These are phyloP conservation scores for Apiospora koreana DNA, from an alignment of 2,329 filamentous ascomycete genomes.

Conservation along the genomic window DNA sequence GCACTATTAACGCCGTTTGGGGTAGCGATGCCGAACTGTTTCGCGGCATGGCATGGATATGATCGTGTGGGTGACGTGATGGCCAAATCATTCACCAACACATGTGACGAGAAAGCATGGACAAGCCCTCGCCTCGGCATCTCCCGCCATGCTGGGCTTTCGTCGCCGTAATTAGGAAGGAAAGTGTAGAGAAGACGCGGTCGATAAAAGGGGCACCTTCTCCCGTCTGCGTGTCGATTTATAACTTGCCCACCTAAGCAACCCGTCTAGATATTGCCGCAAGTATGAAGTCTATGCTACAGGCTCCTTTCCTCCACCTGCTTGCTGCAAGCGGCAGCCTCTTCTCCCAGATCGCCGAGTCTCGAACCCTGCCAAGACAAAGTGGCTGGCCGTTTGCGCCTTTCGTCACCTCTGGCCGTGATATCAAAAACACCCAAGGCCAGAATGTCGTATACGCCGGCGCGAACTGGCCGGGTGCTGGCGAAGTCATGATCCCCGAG, in stretches of 20 bases:
- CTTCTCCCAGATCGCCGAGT: conserved; percentile 16
- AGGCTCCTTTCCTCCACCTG: conserved; percentile 21
- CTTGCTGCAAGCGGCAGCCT: conserved; percentile 26
- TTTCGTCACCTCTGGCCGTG: conserved; percentile 42
- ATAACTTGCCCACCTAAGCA: background rate
- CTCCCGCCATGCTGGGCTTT: background rate
- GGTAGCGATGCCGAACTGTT: background rate
- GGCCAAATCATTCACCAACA: background rate
- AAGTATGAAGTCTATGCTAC: conserved; percentile 3
- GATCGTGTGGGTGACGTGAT: background rate
- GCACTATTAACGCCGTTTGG: background rate
- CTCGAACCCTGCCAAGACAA: conserved; percentile 13
- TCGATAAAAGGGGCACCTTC: background rate
- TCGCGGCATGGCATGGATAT: background rate
- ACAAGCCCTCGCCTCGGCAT: background rate
- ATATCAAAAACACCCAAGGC: conserved; percentile 44
- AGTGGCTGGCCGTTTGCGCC: conserved; percentile 32
- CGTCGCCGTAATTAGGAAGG: background rate
- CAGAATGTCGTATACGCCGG: conserved; percentile 52
- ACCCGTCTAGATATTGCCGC: background rate
- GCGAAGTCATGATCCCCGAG: conserved; percentile 64
- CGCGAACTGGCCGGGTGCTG: conserved; percentile 63
- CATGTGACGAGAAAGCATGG: background rate
- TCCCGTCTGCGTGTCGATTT: background rate
- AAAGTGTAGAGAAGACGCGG: background rate